Base-by-base conservation (phyloP, 371 early-diverging fungal genomes). In the Capniomyces stellatus region DNA sequence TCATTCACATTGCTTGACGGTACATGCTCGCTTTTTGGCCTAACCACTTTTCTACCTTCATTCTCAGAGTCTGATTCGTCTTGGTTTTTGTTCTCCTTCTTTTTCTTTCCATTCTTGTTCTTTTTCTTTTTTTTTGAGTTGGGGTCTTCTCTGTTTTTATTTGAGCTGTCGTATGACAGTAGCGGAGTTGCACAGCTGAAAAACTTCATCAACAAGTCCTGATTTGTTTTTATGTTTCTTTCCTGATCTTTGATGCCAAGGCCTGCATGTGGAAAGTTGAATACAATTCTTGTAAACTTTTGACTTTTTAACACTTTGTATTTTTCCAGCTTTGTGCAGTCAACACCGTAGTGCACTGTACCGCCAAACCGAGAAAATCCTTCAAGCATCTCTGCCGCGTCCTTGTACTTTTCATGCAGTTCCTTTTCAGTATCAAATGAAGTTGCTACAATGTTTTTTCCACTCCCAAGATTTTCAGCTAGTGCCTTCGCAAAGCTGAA, bases 191-290 rank as follows among this genome's bases (percentile, higher is more conserved):
- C 81, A 12, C 83, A 75, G 12, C 63, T 58, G 56, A 91, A 83
- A 58, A 92, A 89, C 0, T 64, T 68, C 6, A 64, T 61, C 52
- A 92, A 40, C 30, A 96, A 63, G 44, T 66, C 60, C 70, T 93
- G 93, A 69, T 96, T 93, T 3, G 74, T 72, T 22, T 69, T 63
- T 0, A 96, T 75, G 60, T 93, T 96, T 46, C 84, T 75, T 54
- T 79, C 78, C 70, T 89, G 85, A 69, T 94, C 92, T 69, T 91
- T 92, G 58, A 93, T 89, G 27, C 96, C 94, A 10, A 76, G 24
- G 74, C 92, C 94, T 18, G 79, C 81, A 62, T 94, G 95, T 42
- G 94, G 95, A 64, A 95, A 95, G 65, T 92, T 92, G 66, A 95
- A 93, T n/a, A 90, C 78, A 42, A 93, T 83, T 63, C 79, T 83